Conservation (phyloP, 2,329 filamentous ascomycete species). For the Sclerotinia sclerotiorum region DNA sequence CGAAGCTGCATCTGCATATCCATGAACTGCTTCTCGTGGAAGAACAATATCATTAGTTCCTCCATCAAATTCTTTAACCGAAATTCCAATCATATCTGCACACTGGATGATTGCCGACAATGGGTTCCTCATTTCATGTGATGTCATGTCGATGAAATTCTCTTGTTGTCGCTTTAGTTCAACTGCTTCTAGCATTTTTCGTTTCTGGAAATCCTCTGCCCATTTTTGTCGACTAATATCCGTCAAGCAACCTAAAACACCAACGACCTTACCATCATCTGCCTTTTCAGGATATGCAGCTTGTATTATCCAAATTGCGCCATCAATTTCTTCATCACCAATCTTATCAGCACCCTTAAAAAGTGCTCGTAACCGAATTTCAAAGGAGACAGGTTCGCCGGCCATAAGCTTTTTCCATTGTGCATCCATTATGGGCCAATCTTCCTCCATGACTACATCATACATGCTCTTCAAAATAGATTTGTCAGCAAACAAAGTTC, state of each 20-base stretch:
- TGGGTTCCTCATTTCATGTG: conserved; percentile 71
- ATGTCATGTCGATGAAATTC: conserved; percentile 77
- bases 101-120: conserved; percentile 69
- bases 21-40: conserved; percentile 52
- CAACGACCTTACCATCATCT: conserved; percentile 61
- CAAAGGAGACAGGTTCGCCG: conserved; percentile 30
- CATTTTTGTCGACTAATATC: conserved; percentile 86
- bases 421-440: conserved; percentile 26
- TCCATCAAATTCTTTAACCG: conserved; percentile 41
- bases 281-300: conserved; percentile 73
- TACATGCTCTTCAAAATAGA: neutral
- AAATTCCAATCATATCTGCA: conserved; percentile 64
- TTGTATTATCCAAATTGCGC: conserved; percentile 75
- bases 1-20: conserved; percentile 71
- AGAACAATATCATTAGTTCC: conserved; percentile 66
- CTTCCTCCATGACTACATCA: neutral
- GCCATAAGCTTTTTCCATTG: conserved; percentile 32
- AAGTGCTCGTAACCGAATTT: conserved; percentile 41
- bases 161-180: conserved; percentile 69
- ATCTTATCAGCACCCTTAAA: conserved; percentile 52
- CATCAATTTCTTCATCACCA: conserved; percentile 54
- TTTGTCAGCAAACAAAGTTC: neutral
- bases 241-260: conserved; percentile 77
- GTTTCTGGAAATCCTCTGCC: conserved; percentile 49
- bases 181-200: conserved; percentile 53